Evolutionary conservation across 2,329 filamentous ascomycete species (phyloP), one percentile per base, ranked within the genome.

Genomic region (Talaromyces sp.): DNA sequence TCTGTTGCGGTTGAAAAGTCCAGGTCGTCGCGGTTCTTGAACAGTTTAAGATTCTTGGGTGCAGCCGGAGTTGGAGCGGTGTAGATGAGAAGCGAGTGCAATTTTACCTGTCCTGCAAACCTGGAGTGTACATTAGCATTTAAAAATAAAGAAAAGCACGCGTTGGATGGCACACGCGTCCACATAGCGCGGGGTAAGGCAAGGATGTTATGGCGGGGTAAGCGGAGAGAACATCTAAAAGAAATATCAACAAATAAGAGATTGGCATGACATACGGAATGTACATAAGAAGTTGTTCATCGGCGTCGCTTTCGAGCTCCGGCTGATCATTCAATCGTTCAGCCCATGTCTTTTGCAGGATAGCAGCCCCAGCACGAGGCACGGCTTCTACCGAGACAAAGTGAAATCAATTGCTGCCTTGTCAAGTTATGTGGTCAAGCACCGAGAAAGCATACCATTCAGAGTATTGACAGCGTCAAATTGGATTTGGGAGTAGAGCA

Each of bases 261-360:
- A 54, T 24, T n/a, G 9, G 5, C 27, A 81, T 21, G 5, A 46
- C 89, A 67, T 78, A 96, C 89, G 95, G 95, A 41, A 98, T 84
- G 64, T 89, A 88, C 82, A 99, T 91, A 59, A 99, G 79, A n/a
- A 99, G 77, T 79, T 99, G 92, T 79, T 96, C 92, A 73, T 98
- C 95, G 0, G 88, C 87, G 72, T 96, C 90, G 71, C 91, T 96
- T 69, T 84, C 85, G 31, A 99, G 82, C 77, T 96, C 89, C 0
- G 92, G 91, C 67, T 86, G 78, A 3, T 82, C 74, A 17, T 85
- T 75, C 62, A 97, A 75, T 59, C 95, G 82, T 76, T 98, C 88
- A 6, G 84, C 84, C 93, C 93, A 99, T 59, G 92, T 91, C 82
- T 99, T 99, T 77, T 91, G 87, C 38, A 96, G 85, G 31, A 98